Evolutionary conservation across 2,329 filamentous ascomycete genomes (phyloP).

Genomic region (Orbilia blumenaviensis): DNA sequence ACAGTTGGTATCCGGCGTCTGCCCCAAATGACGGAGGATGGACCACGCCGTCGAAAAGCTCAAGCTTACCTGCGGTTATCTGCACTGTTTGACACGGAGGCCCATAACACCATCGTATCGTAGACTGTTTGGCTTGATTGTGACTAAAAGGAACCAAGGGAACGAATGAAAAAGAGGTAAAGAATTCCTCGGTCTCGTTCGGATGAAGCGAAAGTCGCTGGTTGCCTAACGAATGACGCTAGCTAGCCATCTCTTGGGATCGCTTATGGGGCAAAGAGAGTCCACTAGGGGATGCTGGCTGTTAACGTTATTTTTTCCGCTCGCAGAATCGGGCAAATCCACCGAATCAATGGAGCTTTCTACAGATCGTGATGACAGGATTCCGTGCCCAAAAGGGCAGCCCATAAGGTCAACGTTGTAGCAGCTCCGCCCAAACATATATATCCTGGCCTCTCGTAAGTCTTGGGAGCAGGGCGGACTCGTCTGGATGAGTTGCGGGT

Average conservation of each 20-base stretch:
- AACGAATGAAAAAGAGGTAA: conserved; percentile 43
- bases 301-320: conserved; percentile 54
- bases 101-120: conserved; percentile 42
- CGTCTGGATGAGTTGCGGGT: conserved; percentile 23
- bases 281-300: conserved; percentile 30
- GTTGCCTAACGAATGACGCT: conserved; percentile 52
- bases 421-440: conserved; percentile 30
- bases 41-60: conserved; percentile 19
- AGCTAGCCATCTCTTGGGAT: conserved; percentile 38
- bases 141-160: conserved; percentile 50
- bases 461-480: conserved; percentile 36
- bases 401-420: conserved; percentile 35
- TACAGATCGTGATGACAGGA: conserved; percentile 48
- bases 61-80: conserved; percentile 47
- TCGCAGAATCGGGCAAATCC: conserved; percentile 51
- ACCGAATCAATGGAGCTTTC: conserved; percentile 49
- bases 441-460: conserved; percentile 27
- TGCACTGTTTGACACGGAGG: conserved; percentile 47
- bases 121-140: conserved; percentile 46
- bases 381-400: conserved; percentile 51
- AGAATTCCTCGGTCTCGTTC: conserved; percentile 52
- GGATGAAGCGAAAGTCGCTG: conserved; percentile 50
- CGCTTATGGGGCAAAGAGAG: conserved; percentile 43
- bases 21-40: conserved; percentile 14
- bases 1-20: conserved; percentile 27